Conservation (phyloP, 1,284 basidiomycete genomes). For the Mycosarcoma maydis region DNA sequence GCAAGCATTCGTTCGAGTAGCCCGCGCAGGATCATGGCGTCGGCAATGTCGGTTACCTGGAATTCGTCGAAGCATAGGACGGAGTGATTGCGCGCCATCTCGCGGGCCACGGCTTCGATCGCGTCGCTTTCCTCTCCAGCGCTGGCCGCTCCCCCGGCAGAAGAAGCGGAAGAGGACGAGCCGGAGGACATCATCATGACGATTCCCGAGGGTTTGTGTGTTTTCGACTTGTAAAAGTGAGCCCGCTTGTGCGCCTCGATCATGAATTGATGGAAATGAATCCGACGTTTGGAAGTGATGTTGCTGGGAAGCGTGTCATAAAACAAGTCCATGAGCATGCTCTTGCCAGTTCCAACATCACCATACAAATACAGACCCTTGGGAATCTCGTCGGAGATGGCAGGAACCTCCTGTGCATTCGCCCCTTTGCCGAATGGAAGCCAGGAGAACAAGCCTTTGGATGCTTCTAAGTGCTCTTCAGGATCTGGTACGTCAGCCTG, state of each 20-base stretch:
- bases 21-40: conserved; percentile 95
- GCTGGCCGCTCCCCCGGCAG: background rate
- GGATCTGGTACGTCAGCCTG: conserved; percentile 51
- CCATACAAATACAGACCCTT: conserved; percentile 96
- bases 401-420: conserved; percentile 30
- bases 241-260: conserved; percentile 95
- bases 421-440: conserved; percentile 34
- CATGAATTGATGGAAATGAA: conserved; percentile 93
- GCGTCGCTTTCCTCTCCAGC: conserved; percentile 74
- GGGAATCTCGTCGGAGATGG: conserved; percentile 73
- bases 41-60: conserved; percentile 98
- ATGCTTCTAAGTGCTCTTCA: conserved; percentile 43
- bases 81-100: conserved; percentile 76
- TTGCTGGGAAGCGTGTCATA: conserved; percentile 82
- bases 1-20: conserved; percentile 85
- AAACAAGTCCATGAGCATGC: conserved; percentile 99
- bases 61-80: conserved; percentile 98
- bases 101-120: conserved; percentile 85
- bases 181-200: conserved; percentile 55
- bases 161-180: conserved; percentile 7
- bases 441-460: conserved; percentile 43
- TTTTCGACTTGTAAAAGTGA: conserved; percentile 72
- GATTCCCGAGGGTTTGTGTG: conserved; percentile 62
- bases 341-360: conserved; percentile 88
- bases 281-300: conserved; percentile 80